These are phyloP conservation scores for Candida lessepsii DNA, from an alignment of 805 yeast genomes.

Conservation along the genomic window DNA sequence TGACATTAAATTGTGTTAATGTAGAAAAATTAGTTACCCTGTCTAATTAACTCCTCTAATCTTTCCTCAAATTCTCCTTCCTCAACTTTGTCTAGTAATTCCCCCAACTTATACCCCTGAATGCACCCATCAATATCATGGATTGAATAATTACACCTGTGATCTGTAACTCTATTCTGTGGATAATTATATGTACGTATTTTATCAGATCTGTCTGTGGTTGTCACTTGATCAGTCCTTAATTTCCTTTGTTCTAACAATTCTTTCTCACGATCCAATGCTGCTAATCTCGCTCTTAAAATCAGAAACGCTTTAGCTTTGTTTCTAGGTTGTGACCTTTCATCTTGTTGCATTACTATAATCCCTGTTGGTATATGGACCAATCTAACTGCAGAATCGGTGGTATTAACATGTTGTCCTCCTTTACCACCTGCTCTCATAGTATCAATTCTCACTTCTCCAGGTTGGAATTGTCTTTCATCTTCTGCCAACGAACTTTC, in stretches of 20 bases:
- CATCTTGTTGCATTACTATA: slow-evolving; percentile 88
- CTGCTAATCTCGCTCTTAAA: slow-evolving; percentile 81
- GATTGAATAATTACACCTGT: slow-evolving; percentile 78
- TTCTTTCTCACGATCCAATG: slow-evolving; percentile 63
- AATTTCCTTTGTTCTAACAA: slow-evolving; percentile 63
- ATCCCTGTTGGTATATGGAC: slow-evolving; percentile 92
- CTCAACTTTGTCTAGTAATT: slow-evolving; percentile 37
- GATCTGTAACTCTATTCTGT: slow-evolving; percentile 92
- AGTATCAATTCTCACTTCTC: slow-evolving; percentile 90
- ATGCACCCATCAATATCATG: slow-evolving; percentile 60
- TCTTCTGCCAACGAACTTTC: slow-evolving; percentile 46
- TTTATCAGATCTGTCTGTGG: slow-evolving; percentile 90
- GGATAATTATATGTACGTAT: slow-evolving; percentile 91
- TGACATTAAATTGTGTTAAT: no score
- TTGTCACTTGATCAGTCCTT: slow-evolving; percentile 79
- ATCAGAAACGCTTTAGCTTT: slow-evolving; percentile 89
- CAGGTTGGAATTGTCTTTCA: slow-evolving; percentile 76
- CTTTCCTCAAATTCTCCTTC: slow-evolving; percentile 39
- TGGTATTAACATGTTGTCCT: slow-evolving; percentile 97
- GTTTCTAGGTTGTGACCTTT: slow-evolving; percentile 90
- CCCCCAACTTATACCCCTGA: slow-evolving; percentile 35
- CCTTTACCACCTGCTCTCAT: slow-evolving; percentile 98
- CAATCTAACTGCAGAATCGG: slow-evolving; percentile 93
- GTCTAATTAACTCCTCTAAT: slow-evolving; percentile 1
- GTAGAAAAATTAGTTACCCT: no score